phyloP scores from a whole-genome alignment of 106 monocot genomes.

The Alisma plantagoaquatica region DNA sequence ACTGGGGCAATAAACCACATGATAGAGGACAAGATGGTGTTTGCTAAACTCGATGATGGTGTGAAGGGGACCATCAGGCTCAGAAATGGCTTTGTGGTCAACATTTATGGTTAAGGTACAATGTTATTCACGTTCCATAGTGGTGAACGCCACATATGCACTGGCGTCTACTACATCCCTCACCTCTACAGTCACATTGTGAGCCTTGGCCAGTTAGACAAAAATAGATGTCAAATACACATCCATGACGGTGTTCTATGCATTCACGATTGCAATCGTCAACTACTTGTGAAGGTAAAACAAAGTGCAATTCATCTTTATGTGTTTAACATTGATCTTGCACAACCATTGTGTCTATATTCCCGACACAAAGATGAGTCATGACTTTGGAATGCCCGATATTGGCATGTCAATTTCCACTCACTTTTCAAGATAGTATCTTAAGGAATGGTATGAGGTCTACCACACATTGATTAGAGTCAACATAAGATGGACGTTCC shows the following conservation, averaged over 20 bases:
- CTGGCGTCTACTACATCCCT: constrained; percentile 11
- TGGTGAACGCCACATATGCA: background rate
- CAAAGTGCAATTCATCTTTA: background rate
- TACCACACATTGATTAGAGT: no score
- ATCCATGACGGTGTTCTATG: background rate
- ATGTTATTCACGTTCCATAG: constrained; percentile 2
- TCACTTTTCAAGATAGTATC: background rate
- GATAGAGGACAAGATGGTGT: constrained; percentile 6
- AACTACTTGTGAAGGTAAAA: constrained; percentile 5
- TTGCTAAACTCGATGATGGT: constrained; percentile 4
- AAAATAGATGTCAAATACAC: background rate
- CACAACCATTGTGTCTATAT: background rate
- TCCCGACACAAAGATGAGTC: no score
- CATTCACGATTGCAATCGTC: background rate
- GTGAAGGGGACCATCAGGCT: background rate
- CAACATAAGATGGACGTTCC: no score
- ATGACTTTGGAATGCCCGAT: no score
- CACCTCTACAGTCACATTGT: constrained; percentile 4
- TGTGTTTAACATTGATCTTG: background rate
- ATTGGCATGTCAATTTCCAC: background rate
- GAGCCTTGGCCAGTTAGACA: constrained; percentile 3
- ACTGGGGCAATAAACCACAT: background rate
- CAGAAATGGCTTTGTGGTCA: no score
- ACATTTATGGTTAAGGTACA: constrained; percentile 2
- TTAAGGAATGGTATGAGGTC: background rate